Base-by-base conservation (phyloP, 257 asterid species). In the Nicotiana tomentosiformis region DNA sequence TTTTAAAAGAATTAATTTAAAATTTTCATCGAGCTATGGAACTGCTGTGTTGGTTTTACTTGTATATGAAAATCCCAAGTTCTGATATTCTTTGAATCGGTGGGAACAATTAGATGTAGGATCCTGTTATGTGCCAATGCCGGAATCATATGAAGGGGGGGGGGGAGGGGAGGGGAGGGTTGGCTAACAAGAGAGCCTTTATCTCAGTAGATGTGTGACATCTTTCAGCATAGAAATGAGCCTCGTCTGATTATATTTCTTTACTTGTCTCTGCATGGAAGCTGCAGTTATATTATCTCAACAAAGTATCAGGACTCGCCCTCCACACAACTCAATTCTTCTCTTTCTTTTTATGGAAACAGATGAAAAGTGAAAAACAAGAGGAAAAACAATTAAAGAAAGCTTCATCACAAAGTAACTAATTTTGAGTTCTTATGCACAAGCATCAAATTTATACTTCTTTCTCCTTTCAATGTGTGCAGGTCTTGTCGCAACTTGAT, bases 401-500 rank as follows among this genome's bases (percentile, higher is more conserved):
- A 76, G 64, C 26, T 7, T 51, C 61, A 76, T 17, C 64, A 26
- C 16, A 26, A 76, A 15, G 4, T 49, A 58, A 16, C 39, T 23
- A 74, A 26, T 74, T 20, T 74, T 6, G 26, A 49, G 1, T 49
- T 74, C 23, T 4, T 7, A 23, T 14, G 61, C 0, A 5, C 60
- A 5, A 74, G 8, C 26, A 74, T 74, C 43, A 51, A 23, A 74
- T 76, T 51, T 26, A 26, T 51, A 39, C 29, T 51, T 29, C 10
- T 16, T 15, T 76, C 20, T 51, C 80, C 65, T 51, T 76, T 76
- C 37, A 76, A 51, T 51, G 80, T 43, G 80, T 51, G 65, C 80
- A 76, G 80, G 80, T 39, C 53, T 51, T 30, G 29, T 76, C 43
- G 53, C 62, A 74, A 29, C 65, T 51, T 76, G 80, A 76, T 51